These are phyloP conservation scores for Cyclotella sp. DNA, from an alignment of 108 stramenopile genomes.

Conservation along the genomic window DNA sequence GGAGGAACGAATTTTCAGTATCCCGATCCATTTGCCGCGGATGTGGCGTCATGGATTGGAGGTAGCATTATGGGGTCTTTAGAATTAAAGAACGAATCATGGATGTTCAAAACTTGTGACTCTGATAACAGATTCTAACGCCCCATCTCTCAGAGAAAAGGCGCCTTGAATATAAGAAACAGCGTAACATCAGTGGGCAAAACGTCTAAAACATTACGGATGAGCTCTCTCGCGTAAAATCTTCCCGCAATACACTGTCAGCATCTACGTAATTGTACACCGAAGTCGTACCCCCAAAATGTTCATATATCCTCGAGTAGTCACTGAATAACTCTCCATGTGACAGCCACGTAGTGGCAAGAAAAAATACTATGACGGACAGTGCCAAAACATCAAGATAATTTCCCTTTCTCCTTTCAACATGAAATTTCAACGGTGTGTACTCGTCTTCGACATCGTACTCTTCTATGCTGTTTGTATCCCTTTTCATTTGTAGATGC, in stretches of 20 bases:
- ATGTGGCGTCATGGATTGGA: slow-evolving; percentile 34
- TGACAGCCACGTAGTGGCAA: slow-evolving; percentile 25
- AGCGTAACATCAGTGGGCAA: not conserved
- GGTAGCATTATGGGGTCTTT: slow-evolving; percentile 44
- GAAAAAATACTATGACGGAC: slow-evolving; percentile 23
- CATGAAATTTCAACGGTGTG: not conserved
- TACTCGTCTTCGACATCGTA: not conserved
- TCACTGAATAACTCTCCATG: slow-evolving; percentile 19
- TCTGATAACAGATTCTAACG: not conserved
- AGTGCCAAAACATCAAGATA: slow-evolving; percentile 24
- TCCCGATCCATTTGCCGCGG: slow-evolving; percentile 47
- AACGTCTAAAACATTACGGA: slow-evolving; percentile 20
- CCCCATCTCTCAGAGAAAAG: not conserved
- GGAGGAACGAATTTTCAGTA: slow-evolving; percentile 35
- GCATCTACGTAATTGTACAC: slow-evolving; percentile 32
- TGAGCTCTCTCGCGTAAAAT: slow-evolving; percentile 22
- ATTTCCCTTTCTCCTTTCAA: slow-evolving; percentile 16
- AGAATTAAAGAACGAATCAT: slow-evolving; percentile 23
- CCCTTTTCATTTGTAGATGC: too few species aligned
- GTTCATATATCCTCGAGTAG: not conserved
- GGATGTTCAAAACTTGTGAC: slow-evolving; percentile 1
- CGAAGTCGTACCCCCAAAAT: not conserved
- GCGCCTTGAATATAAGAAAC: not conserved
- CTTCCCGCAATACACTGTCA: slow-evolving; percentile 29
- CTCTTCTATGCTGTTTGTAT: not conserved